Evolutionary conservation across 495 filamentous ascomycete genomes (phyloP), one percentile per base, ranked within the genome.

Genomic region (Aspergillus sparsus): DNA sequence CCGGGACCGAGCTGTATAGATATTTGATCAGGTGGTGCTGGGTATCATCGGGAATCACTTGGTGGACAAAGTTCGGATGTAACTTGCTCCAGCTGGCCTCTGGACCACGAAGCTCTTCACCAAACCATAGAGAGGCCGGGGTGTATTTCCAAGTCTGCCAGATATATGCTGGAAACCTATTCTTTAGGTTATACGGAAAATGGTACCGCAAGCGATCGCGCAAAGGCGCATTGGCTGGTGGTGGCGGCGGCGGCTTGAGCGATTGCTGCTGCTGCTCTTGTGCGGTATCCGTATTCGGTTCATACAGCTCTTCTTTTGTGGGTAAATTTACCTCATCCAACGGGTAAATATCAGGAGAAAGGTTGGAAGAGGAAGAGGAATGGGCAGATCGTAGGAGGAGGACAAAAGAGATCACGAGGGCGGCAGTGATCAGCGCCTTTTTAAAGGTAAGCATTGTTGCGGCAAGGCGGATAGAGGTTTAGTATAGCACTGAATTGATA

Each of bases 131-230:
- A n/a, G 89, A 89, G 1, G 87, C 82, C 1, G 95, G 94, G 1
- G 86, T 89, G 70, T 88, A 90, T 74, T 95, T 97, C 94, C 94
- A 98, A 41, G 94, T 98, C 78, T 98, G 94, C 94, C 94, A 98
- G 61, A 98, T 95, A 74, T 96, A 98, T 32, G 92, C 93, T 0
- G 94, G 94, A 73, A 98, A 98, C 71, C 91, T 93, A 57, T 78
- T 71, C 62, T 91, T 86, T 49, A 92, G 82, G 64, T 95, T 87
- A 77, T 98, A 98, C 11, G 93, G 92, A 70, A 93, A 98, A 66
- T 95, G 89, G 77, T 95, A 96, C 39, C 85, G 89, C 52, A 98
- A 82, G 67, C 92, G 92, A 34, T 96, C 89, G 68, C 86, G 83
- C 15, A 98, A 76, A 10, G 90, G 85, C 66, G 77, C 66, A 57